Evolutionary conservation across 1,139 yeast species (phyloP), one percentile per base, ranked within the genome.

Genomic region (Keqinozyma sinolaborantium): DNA sequence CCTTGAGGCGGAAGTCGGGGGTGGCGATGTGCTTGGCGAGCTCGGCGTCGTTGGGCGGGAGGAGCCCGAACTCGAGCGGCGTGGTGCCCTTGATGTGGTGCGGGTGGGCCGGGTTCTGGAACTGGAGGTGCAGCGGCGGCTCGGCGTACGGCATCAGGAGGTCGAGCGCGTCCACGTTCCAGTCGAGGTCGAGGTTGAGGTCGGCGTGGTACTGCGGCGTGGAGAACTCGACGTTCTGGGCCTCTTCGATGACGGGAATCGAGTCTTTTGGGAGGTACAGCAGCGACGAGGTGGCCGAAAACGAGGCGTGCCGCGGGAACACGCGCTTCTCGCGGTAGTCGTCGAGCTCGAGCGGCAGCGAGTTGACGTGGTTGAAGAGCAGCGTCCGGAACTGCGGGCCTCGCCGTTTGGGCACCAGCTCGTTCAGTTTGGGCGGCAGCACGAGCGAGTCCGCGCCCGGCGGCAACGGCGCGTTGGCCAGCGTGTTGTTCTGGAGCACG

Each of bases 211-310:
- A 52, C 51, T 84, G 95, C 2, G 95, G 95, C 2, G 95, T 83
- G 2, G 94, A 78, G 50, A 83, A 84, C 5, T 79, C 85, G 9
- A 82, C 87, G 48, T 30, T 34, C 51, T 41, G 29, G 36, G 33
- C 39, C 27, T 38, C 41, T 15, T 31, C 30, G 11, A 51, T 36
- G 16, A 32, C 29, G 30, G 28, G 38, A 37, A 13, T 30, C 24
- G 5, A 69, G 64, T 24, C 76, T 81, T 41, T 67, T 67, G 28
- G 60, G 53, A 28, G 73, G 49, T 87, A 87, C 0, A 94, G 77
- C 9, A 73, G 60, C 0, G 87, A 78, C 9, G 86, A 75, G 2
- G 87, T 78, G 0, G 96, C 96, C 4, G 88, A 79, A 51, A 85
- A 88, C 2, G 95, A 86, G 19, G 84, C 82, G 49, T 83, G 92